Evolutionary conservation across 257 asterid species (phyloP).

Genomic region (Penstemon davidsonii): DNA sequence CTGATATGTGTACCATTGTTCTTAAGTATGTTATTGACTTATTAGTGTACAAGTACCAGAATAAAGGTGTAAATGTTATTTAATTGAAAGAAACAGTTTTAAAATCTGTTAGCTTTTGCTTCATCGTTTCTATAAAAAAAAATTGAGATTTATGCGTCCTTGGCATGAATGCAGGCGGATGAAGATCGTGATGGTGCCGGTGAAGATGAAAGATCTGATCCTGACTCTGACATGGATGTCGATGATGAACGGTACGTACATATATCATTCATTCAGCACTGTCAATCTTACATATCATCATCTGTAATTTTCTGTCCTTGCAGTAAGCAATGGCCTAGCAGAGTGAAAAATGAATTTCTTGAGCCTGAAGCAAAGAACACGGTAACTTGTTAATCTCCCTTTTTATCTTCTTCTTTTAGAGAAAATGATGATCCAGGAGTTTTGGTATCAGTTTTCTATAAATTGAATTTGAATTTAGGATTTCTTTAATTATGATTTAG

Average conservation of each 20-base stretch:
- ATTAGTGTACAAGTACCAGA: background rate
- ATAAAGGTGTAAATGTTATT: background rate
- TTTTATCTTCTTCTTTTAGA: background rate
- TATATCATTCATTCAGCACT: background rate
- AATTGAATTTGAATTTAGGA: background rate
- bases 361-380: constrained; percentile 65
- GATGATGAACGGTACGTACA: constrained; percentile 46
- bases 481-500: no score
- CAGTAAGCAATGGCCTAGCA: constrained; percentile 51
- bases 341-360: constrained; percentile 62
- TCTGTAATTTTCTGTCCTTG: constrained; percentile 10
- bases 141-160: constrained; percentile 9
- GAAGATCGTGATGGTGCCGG: constrained; percentile 48
- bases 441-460: background rate
- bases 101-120: background rate
- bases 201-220: constrained; percentile 50
- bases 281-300: background rate
- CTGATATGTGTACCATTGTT: background rate
- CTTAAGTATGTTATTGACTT: background rate
- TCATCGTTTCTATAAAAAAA: constrained; percentile 8
- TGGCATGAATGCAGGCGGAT: constrained; percentile 40
- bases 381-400: constrained; percentile 43
- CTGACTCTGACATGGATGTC: constrained; percentile 53
- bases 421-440: background rate
- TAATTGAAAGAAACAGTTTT: background rate